Evolutionary conservation across 768 basidiomycete genomes (phyloP).

Genomic region (Leccinellum rugosiceps): DNA sequence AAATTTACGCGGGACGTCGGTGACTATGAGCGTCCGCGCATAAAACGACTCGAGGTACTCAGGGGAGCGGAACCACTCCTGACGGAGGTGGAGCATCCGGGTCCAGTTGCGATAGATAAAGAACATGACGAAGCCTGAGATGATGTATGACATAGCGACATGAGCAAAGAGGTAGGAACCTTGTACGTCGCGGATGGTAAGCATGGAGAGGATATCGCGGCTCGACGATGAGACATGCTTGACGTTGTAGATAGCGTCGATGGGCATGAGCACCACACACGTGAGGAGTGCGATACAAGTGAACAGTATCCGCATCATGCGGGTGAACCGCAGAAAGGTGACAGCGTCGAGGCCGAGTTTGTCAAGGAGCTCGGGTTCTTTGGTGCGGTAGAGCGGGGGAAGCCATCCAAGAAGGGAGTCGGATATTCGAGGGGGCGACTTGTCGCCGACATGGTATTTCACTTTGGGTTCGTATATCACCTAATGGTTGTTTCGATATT

Average conservation of each 20-base stretch:
- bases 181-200: conserved; percentile 82
- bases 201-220: conserved; percentile 68
- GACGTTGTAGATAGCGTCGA: conserved; percentile 85
- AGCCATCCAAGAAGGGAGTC: conserved; percentile 89
- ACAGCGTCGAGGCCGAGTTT: conserved; percentile 93
- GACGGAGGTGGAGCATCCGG: conserved; percentile 74
- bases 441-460: conserved; percentile 81
- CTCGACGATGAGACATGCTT: conserved; percentile 47
- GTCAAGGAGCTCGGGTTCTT: conserved; percentile 85
- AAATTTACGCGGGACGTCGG: conserved; percentile 71
- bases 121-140: conserved; percentile 70
- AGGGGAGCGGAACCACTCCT: conserved; percentile 85
- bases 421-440: conserved; percentile 76
- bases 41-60: conserved; percentile 90
- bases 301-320: conserved; percentile 79
- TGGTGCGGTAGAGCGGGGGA: conserved; percentile 75
- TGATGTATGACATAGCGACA: conserved; percentile 76
- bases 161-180: conserved; percentile 79
- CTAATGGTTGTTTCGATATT: conserved; percentile 34
- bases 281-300: conserved; percentile 56
- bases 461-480: conserved; percentile 92
- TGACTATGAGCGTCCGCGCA: conserved; percentile 85
- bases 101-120: conserved; percentile 76
- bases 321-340: conserved; percentile 86
- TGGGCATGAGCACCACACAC: conserved; percentile 76